Conservation (phyloP, 2,329 filamentous ascomycete genomes). For the Hymenoscyphus salicellus region DNA sequence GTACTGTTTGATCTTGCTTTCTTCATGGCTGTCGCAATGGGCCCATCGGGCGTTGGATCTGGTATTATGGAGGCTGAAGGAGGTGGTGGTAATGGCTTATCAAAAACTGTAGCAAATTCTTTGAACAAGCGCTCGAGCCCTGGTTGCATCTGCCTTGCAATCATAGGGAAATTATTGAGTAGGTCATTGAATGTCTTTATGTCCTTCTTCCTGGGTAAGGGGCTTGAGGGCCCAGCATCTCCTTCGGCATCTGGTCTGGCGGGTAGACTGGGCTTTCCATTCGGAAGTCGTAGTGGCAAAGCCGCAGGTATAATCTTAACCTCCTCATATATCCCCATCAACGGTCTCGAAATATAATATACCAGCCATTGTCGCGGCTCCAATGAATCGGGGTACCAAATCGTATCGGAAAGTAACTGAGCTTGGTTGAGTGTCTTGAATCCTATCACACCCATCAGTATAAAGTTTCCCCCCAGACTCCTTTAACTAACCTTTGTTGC, state of each 20-base stretch:
- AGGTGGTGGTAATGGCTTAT: conserved; percentile 77
- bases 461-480: conserved; percentile 1
- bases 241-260: conserved; percentile 18
- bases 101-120: conserved; percentile 82
- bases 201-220: conserved; percentile 74
- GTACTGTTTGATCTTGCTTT: conserved; percentile 53
- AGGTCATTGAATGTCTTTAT: conserved; percentile 88
- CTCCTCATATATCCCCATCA: conserved; percentile 80
- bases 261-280: conserved; percentile 28
- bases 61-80: conserved; percentile 60
- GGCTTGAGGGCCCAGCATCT: conserved; percentile 27
- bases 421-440: conserved; percentile 91
- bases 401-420: conserved; percentile 75
- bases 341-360: conserved; percentile 88
- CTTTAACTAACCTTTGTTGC: conserved; percentile 75
- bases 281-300: conserved; percentile 45
- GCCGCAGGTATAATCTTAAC: conserved; percentile 67
- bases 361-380: conserved; percentile 93
- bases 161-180: conserved; percentile 88
- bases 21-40: conserved; percentile 54
- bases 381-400: conserved; percentile 86
- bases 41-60: conserved; percentile 56
- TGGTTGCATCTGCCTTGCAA: conserved; percentile 91
- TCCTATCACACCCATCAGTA: conserved; percentile 50
- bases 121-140: conserved; percentile 86